Base-by-base conservation (phyloP, 164 flowering plant species). In the Vitis riparia region DNA sequence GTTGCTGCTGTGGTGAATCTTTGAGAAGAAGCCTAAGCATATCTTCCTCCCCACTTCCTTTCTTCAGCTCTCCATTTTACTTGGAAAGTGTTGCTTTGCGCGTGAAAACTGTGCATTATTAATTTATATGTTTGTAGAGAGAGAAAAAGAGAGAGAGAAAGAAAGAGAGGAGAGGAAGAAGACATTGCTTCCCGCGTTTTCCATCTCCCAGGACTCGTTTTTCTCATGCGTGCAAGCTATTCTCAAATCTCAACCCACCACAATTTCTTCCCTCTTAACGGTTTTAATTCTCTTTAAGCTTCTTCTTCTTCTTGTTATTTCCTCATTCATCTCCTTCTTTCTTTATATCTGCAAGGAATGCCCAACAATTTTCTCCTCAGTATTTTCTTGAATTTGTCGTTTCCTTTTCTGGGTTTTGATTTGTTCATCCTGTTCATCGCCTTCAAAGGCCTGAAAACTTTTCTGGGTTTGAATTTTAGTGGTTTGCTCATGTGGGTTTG, bases 201-300 rank as follows among this genome's bases (percentile, higher is more conserved):
- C 80, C 66, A 75, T 65, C 62, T 63, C 73, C 74, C 32, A 32
- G 49, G 37, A 47, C 64, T 64, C 61, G 55, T 23, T 53, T 72
- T 56, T 55, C 68, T 75, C 68, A 86, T 77, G 84, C 89, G 89
- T 86, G 86, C 89, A 86, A 86, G 89, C 82, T 80, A 82, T 81
- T 69, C 79, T 55, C 68, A 63, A 56, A 66, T 72, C 51, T 63
- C 23, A 67, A 5, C 7, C 7, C 44, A 3, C 60, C 32, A 55
- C 59, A 69, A 63, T 74, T 71, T 59, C 78, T 69, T 76, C 73
- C 71, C 51, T 58, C 75, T 77, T 75, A 67, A 80, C 78, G 74
- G 79, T 75, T 84, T 79, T 55, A 56, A 67, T 76, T 80, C 76
- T 82, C 84, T 68, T 63, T 64, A 80, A 83, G 80, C 80, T 75